Base-by-base conservation (phyloP, 805 yeast species). In the Candida dendrica region DNA sequence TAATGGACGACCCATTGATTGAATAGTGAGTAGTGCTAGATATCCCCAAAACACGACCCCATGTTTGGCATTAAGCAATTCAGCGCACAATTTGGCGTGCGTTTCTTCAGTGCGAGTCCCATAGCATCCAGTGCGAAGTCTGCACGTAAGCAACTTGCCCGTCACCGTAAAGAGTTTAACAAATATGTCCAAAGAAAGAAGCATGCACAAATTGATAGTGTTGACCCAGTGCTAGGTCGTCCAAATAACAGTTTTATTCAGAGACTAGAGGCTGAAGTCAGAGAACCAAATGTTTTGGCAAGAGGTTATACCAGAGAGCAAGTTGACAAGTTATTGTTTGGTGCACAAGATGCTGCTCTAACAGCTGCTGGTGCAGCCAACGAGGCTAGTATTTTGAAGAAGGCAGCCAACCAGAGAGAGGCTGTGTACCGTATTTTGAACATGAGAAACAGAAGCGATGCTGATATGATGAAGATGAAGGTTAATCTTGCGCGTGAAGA, bases 181-280 rank as follows among this genome's bases (percentile, higher is more conserved):
- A 51, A 50, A 38, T 47, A 51, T 26, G 53, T 49, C 44, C 58
- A 55, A 39, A 52, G 55, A 49, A 50, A 49, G 41, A 45, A 52
- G n/a, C 40, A 49, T 13, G 58, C 51, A 40, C 46, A 44, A 38
- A 48, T 48, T 30, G 44, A 48, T 42, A 51, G 51, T 37, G 51
- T 55, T 15, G 97, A 90, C 62, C 97, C 97, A 1, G 95, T 90
- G 4, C 71, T 89, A 41, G 97, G 97, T 9, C 72, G 71, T 42
- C 63, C 77, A 5, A 65, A 74, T 40, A 79, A 79, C 45, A 79
- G 84, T 8, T 89, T 90, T 54, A 64, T 89, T 37, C 62, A 64
- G 36, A 76, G 96, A 62, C 66, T 89, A 42, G 68, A 71, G 45
- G 77, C 86, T 30, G 83, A 81, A 47, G 62, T 83, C 37, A 68